Evolutionary conservation across 2,329 filamentous ascomycete species (phyloP).

Genomic region (Botrytis fabae): DNA sequence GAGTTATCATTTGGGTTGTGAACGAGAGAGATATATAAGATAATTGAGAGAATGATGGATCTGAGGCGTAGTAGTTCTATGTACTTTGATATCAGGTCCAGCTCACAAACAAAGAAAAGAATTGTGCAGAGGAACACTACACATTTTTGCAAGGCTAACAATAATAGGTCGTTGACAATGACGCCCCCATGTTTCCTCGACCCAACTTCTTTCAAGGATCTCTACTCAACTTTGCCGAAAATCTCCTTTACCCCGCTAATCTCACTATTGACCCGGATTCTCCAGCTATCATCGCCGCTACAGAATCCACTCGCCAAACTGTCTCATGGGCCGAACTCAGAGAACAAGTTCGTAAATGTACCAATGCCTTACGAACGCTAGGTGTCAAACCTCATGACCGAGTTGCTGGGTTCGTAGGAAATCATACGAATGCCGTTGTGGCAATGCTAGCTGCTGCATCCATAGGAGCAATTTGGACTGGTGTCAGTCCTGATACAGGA

Average conservation of each 20-base stretch:
- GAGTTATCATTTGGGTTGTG: background rate
- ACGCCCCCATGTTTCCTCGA: constrained; percentile 77
- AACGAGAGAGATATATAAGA: background rate
- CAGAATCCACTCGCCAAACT: constrained; percentile 61
- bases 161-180: constrained; percentile 63
- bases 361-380: constrained; percentile 65
- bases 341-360: constrained; percentile 72
- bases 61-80: constrained; percentile 10
- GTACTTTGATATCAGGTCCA: background rate
- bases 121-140: background rate
- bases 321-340: constrained; percentile 80
- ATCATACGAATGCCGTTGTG: constrained; percentile 83
- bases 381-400: constrained; percentile 60
- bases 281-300: constrained; percentile 75
- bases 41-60: background rate
- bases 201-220: constrained; percentile 81
- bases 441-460: constrained; percentile 83
- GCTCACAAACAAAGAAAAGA: background rate
- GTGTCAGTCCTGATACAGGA: constrained; percentile 88
- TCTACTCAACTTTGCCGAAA: constrained; percentile 90
- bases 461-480: constrained; percentile 88
- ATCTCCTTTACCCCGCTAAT: constrained; percentile 77
- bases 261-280: constrained; percentile 56
- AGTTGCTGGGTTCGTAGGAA: constrained; percentile 78
- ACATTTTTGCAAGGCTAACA: constrained; percentile 10